phyloP scores from a whole-genome alignment of 768 basidiomycete genomes.

The Mycena latifolia region DNA sequence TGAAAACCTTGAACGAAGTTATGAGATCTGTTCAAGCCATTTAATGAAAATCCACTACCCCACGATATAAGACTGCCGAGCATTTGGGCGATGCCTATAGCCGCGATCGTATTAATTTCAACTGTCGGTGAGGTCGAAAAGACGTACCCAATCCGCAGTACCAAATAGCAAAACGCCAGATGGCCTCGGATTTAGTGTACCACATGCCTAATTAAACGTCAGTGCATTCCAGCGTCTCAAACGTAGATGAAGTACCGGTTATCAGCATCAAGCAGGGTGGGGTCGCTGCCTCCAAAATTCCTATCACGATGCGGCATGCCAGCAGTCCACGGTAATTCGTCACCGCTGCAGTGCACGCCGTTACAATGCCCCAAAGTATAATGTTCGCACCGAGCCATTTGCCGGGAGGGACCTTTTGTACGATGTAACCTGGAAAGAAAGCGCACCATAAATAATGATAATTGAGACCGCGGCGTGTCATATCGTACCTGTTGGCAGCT shows the following conservation, averaged over 20 bases:
- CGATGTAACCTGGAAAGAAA: constrained; percentile 27
- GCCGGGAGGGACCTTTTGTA: constrained; percentile 34
- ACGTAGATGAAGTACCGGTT: constrained; percentile 15
- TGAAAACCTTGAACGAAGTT: constrained; percentile 26
- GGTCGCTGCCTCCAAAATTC: constrained; percentile 34
- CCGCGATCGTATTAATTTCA: too few species aligned
- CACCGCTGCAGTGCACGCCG: constrained; percentile 33
- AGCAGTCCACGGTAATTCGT: constrained; percentile 29
- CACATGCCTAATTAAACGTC: constrained; percentile 29
- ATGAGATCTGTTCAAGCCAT: not conserved
- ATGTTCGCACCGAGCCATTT: constrained; percentile 35
- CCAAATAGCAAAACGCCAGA: constrained; percentile 34
- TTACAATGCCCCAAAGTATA: constrained; percentile 33
- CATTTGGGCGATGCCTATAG: constrained; percentile 34
- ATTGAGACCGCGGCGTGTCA: too few species aligned
- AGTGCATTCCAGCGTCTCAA: too few species aligned
- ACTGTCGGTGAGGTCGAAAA: too few species aligned
- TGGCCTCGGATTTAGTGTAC: constrained; percentile 35
- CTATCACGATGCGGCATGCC: constrained; percentile 29
- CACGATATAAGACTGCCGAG: constrained; percentile 32
- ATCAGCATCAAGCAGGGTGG: constrained; percentile 35
- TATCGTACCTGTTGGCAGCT: constrained; percentile 23
- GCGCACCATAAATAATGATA: too few species aligned
- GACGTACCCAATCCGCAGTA: constrained; percentile 24
- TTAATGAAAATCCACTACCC: not conserved